phyloP scores from a whole-genome alignment of 2,329 filamentous ascomycete species.

The Sclerotiophoma versabilis region DNA sequence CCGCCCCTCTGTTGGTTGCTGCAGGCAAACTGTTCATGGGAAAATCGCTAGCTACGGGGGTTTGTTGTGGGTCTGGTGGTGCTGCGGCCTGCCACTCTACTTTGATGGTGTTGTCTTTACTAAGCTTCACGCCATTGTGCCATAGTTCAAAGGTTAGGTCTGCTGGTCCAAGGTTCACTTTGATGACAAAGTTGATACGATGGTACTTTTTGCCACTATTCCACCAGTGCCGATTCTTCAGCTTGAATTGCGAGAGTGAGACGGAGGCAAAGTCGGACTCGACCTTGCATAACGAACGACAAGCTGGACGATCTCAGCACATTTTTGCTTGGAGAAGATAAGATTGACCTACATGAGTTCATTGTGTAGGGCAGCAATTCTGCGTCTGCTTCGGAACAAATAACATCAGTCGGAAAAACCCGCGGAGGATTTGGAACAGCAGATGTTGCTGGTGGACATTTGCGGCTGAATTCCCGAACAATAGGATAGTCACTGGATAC shows the following conservation, averaged over 20 bases:
- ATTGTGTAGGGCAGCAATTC: conserved; percentile 4
- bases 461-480: conserved; percentile 29
- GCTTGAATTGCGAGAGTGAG: conserved; percentile 18
- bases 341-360: neutral
- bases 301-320: conserved; percentile 23
- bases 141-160: conserved; percentile 51
- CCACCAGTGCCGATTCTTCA: conserved; percentile 27
- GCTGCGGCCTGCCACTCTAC: conserved; percentile 43
- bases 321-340: neutral
- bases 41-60: conserved; percentile 1
- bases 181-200: conserved; percentile 45
- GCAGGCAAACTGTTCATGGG: conserved; percentile 11
- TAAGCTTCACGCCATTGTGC: conserved; percentile 47
- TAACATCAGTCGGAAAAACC: conserved; percentile 32
- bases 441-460: conserved; percentile 28
- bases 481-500: conserved; percentile 27
- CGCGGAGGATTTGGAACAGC: conserved; percentile 21
- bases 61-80: conserved; percentile 10
- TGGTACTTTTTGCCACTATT: conserved; percentile 35
- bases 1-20: neutral
- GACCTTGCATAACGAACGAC: conserved; percentile 47
- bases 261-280: conserved; percentile 12
- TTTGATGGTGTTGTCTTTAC: conserved; percentile 44
- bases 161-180: conserved; percentile 50
- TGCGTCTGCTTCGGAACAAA: conserved; percentile 26